Evolutionary conservation across 2,329 filamentous ascomycete genomes (phyloP).

Genomic region (Penicillium hesseltinei): DNA sequence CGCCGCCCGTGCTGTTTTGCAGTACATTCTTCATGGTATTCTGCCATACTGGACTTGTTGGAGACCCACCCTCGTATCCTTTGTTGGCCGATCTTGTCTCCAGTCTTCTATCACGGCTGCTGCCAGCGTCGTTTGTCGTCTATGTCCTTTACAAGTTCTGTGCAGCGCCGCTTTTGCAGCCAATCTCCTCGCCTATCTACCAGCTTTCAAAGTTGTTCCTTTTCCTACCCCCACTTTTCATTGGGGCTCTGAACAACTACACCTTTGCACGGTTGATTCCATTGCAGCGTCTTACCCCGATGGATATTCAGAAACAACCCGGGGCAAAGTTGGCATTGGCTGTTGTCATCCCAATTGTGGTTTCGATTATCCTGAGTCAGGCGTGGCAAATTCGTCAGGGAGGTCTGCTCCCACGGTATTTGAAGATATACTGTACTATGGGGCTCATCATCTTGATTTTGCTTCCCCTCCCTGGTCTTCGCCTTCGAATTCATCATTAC

Average conservation of each 20-base stretch:
- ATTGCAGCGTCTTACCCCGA: slow-evolving; percentile 83
- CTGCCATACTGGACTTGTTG: slow-evolving; percentile 84
- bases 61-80: slow-evolving; percentile 72
- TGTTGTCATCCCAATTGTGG: slow-evolving; percentile 70
- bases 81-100: slow-evolving; percentile 72
- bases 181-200: slow-evolving; percentile 58
- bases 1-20: slow-evolving; percentile 79
- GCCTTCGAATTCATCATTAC: slow-evolving; percentile 91
- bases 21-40: slow-evolving; percentile 78
- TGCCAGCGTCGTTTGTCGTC: slow-evolving; percentile 83
- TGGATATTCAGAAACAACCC: slow-evolving; percentile 84
- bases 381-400: slow-evolving; percentile 84
- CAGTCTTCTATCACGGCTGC: slow-evolving; percentile 72
- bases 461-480: slow-evolving; percentile 70
- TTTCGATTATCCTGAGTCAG: slow-evolving; percentile 69
- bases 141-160: slow-evolving; percentile 87
- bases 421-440: slow-evolving; percentile 74
- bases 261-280: slow-evolving; percentile 86
- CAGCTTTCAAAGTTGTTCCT: slow-evolving; percentile 87
- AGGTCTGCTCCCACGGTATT: slow-evolving; percentile 72
- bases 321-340: slow-evolving; percentile 81
- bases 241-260: slow-evolving; percentile 89
- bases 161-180: slow-evolving; percentile 66
- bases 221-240: slow-evolving; percentile 87
- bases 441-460: slow-evolving; percentile 65